Percentiles rank a stretch among this genome's conserved stretches.
Conservation (phyloP, 2,329 filamentous ascomycete genomes). For the Amesomyces nigricolor region DNA sequence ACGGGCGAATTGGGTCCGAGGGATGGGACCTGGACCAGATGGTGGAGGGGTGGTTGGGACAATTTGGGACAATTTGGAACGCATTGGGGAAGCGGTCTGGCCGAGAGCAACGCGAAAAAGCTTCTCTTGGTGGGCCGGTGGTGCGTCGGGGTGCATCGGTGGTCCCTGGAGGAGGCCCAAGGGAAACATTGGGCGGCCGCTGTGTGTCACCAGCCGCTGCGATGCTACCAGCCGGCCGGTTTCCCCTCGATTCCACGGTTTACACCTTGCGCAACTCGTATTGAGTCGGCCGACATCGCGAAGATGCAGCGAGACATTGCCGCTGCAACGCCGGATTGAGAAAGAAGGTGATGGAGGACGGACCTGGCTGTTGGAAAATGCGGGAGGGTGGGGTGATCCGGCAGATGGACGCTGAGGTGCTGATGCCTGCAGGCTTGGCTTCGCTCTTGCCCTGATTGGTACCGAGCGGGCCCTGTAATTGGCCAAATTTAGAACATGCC, state of each 20-base stretch:
- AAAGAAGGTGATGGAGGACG: too few relatives aligned
- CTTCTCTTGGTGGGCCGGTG: too few relatives aligned
- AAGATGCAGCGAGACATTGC: not conserved
- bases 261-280: slow-evolving; percentile 1
- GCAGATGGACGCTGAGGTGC: not conserved
- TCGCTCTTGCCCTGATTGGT: slow-evolving; percentile 8
- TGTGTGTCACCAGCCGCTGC: slow-evolving; percentile 3
- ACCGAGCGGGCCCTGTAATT: not conserved
- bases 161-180: too few relatives aligned
- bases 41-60: not conserved
- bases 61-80: not conserved
- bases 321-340: slow-evolving; percentile 1
- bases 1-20: slow-evolving; percentile 7
- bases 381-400: not conserved
- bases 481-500: not conserved
- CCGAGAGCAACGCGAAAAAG: not conserved
- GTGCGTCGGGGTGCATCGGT: too few relatives aligned
- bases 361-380: not conserved
- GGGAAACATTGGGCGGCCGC: not conserved
- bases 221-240: slow-evolving; percentile 1
- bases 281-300: not conserved
- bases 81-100: not conserved
- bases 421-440: not conserved
- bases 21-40: not conserved
- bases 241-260: not conserved